Evolutionary conservation across 768 basidiomycete genomes (phyloP).

Genomic region (Cantharellus anzutake): DNA sequence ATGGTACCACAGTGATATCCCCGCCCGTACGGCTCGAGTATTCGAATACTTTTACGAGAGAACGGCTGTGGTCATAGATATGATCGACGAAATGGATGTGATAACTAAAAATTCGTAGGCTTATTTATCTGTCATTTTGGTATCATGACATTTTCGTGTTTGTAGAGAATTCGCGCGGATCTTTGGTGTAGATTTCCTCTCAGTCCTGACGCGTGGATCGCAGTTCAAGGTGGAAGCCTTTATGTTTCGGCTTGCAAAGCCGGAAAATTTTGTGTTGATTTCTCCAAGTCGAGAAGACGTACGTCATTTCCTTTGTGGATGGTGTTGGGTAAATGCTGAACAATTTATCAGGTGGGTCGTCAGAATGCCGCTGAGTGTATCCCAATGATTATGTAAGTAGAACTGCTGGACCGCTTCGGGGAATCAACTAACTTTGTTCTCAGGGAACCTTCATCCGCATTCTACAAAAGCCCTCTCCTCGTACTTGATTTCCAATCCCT

Average conservation of each 20-base stretch:
- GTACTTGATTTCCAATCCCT: constrained; percentile 94
- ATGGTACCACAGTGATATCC: constrained; percentile 45
- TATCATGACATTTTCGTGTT: no score
- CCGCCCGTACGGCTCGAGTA: constrained; percentile 34
- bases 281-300: constrained; percentile 83
- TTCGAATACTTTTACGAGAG: constrained; percentile 46
- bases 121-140: not conserved
- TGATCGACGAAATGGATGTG: constrained; percentile 64
- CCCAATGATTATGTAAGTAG: constrained; percentile 7
- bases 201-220: constrained; percentile 83
- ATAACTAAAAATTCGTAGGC: constrained; percentile 81
- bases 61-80: constrained; percentile 50
- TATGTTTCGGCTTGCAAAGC: constrained; percentile 93
- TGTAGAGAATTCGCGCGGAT: constrained; percentile 88
- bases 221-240: constrained; percentile 99
- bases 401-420: no score
- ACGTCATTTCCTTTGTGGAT: constrained; percentile 11
- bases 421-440: constrained; percentile 37
- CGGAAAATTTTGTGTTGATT: constrained; percentile 76
- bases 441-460: constrained; percentile 73
- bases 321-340: not conserved
- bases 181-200: constrained; percentile 93
- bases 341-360: constrained; percentile 52
- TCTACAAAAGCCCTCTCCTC: constrained; percentile 80
- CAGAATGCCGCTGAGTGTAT: constrained; percentile 90